Base-by-base conservation (phyloP, 768 basidiomycete species). In the Lactarius pseudohatsudake region DNA sequence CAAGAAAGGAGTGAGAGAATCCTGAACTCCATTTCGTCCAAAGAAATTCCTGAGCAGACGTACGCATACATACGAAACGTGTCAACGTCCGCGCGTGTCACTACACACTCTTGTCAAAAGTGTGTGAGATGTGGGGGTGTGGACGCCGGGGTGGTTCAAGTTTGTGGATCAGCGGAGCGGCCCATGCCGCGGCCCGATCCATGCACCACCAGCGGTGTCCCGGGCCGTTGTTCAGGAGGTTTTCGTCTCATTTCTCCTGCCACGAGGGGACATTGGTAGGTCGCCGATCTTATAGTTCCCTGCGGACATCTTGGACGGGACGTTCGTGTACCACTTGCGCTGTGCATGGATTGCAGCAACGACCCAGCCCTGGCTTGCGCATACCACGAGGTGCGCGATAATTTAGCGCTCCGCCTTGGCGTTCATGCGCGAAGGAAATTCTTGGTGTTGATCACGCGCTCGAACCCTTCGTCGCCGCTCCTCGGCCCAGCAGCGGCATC, bases 361-460 rank as follows among this genome's bases (percentile, higher is more conserved):
- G 71, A 83, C 86, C 94, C 96, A 97, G 75, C 98, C 96, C 71
- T 88, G 85, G 70, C 89, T 92, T 11, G 97, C 95, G 72, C 97
- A 98, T 11, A 98, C 86, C 1, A 95, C 96, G n/a, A 99, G 78
- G 76, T 99, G 96, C 30, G 97, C 98, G 61, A 99, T 81, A 72
- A 98, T 97, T 74, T 97, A 95, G 72, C 94, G 81, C 76, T 98
- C 97, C 0, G 88, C 92, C 75, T 94, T 94, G 62, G 86, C 84
- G 76, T 85, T 91, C 71, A 98, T 73, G 55, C 95, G 59, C 57
- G 80, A 68, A 15, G 83, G 77, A n/a, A n/a, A n/a, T n/a, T n/a
- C n/a, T n/a, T n/a, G n/a, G n/a, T n/a, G n/a, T 97, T 98, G 80
- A 98, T 96, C 34, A 99, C 88, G 7, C 94, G 85, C 76, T 98